phyloP scores from a whole-genome alignment of 1,284 basidiomycete species.

The Anthracocystis panici-leucophaei region DNA sequence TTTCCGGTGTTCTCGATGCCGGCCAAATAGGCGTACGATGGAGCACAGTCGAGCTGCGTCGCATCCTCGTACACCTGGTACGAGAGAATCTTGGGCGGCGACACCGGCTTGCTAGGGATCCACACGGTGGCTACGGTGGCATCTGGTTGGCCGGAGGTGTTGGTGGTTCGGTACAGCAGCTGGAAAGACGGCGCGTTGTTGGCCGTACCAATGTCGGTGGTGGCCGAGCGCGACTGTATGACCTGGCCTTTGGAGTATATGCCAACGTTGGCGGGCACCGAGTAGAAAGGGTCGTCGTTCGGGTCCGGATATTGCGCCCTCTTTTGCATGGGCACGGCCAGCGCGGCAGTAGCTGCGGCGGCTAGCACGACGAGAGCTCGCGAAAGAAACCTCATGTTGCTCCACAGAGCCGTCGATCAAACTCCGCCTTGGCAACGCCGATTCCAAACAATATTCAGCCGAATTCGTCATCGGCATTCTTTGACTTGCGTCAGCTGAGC shows the following conservation, averaged over 20 bases:
- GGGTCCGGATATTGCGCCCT: slow-evolving; percentile 31
- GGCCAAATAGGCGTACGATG: slow-evolving; percentile 34
- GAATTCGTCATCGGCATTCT: background rate
- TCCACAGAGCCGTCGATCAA: background rate
- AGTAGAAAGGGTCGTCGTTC: slow-evolving; percentile 54
- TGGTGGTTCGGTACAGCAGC: slow-evolving; percentile 53
- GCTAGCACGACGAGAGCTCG: slow-evolving; percentile 15
- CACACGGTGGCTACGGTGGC: slow-evolving; percentile 55
- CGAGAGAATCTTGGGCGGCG: slow-evolving; percentile 50
- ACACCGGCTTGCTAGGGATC: slow-evolving; percentile 48
- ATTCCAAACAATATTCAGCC: background rate
- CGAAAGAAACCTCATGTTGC: too few relatives aligned
- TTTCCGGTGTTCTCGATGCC: slow-evolving; percentile 31
- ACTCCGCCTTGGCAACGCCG: background rate
- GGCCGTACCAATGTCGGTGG: slow-evolving; percentile 31
- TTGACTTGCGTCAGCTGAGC: background rate
- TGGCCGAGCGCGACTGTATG: slow-evolving; percentile 33
- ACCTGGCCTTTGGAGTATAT: slow-evolving; percentile 44
- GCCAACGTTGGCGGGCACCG: slow-evolving; percentile 25
- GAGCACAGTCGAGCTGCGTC: slow-evolving; percentile 50
- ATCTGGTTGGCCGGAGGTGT: slow-evolving; percentile 21
- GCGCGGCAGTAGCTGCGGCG: slow-evolving; percentile 13
- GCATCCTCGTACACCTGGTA: slow-evolving; percentile 55
- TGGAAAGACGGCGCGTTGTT: slow-evolving; percentile 51
- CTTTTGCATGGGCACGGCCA: slow-evolving; percentile 18